Conservation (phyloP, 2,329 filamentous ascomycete genomes). For the Tolypocladium capitatum region DNA sequence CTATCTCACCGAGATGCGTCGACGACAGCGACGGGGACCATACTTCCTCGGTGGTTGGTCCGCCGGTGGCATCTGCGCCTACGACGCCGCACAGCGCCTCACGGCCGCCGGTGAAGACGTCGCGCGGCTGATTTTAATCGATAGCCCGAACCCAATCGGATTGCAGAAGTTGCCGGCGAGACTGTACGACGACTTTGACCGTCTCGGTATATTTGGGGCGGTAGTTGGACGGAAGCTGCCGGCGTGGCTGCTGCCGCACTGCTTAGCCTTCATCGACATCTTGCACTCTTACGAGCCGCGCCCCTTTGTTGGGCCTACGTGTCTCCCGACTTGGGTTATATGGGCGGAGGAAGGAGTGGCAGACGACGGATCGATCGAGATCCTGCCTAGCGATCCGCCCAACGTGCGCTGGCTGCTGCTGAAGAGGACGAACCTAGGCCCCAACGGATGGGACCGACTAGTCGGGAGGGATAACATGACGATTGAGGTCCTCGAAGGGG, state of each 20-base stretch:
- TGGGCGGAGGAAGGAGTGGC: conserved; percentile 67
- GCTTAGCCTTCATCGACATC: conserved; percentile 53
- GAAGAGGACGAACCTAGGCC: conserved; percentile 53
- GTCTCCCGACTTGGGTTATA: conserved; percentile 50
- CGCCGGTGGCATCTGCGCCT: conserved; percentile 63
- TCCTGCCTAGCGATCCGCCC: conserved; percentile 32
- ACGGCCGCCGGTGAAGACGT: conserved; percentile 43
- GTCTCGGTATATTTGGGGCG: conserved; percentile 57
- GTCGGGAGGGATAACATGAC: conserved; percentile 46
- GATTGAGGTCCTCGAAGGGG: conserved; percentile 53
- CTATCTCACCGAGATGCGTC: conserved; percentile 4
- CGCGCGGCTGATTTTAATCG: conserved; percentile 49
- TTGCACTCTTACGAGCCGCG: conserved; percentile 56
- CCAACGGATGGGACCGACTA: conserved; percentile 11
- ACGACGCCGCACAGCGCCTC: conserved; percentile 50
- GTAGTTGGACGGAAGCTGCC: conserved; percentile 48
- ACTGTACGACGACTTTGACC: conserved; percentile 60
- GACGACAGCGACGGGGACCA: conserved; percentile 2
- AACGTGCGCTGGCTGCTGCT: conserved; percentile 59
- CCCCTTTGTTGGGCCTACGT: conserved; percentile 42
- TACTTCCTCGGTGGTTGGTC: conserved; percentile 53
- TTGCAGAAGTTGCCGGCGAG: conserved; percentile 50
- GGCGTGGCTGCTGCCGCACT: conserved; percentile 62
- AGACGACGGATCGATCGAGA: conserved; percentile 44
- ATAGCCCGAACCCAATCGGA: conserved; percentile 52